Base-by-base conservation (phyloP, 2,329 filamentous ascomycete species). In the Diaporthe humulicola region DNA sequence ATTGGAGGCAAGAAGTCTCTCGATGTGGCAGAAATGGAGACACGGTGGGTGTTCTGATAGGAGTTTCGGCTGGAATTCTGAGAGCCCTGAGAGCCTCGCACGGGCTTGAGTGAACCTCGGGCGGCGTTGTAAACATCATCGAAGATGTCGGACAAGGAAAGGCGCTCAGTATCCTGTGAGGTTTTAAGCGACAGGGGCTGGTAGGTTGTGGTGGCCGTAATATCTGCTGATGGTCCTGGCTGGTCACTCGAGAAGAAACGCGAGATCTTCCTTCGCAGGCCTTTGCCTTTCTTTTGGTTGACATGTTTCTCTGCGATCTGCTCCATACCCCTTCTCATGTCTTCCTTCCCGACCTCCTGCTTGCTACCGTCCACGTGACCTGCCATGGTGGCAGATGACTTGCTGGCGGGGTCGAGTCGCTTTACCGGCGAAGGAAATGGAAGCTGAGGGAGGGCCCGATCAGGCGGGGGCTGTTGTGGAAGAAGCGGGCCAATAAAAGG, bases 241-340 rank as follows among this genome's bases (percentile, higher is more conserved):
- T 54, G 70, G n/a, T 72, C 70, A 5, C 57, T 61, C 1, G 70
- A 42, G n/a, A 76, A 76, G 17, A 76, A 66, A 15, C 30, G 52
- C 6, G 75, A 76, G 5, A 76, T 71, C 48, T 76, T 76, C 45
- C 73, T 69, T 42, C 75, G 69, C 38, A 76, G 61, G 25, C 70
- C 57, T 45, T 8, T 64, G 22, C 57, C 70, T 33, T 72, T 72
- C 70, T 54, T 72, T 17, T 64, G 42, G 19, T 12, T 36, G 36
- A 45, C 33, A 14, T 19, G 57, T 8, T 28, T 25, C 45, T 45
- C 57, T n/a, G 25, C 1, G 12, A 25, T 40, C 17, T 42, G 45
- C 57, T 64, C 57, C 36, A 45, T 25, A 52, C 42, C n/a, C 33
- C n/a, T 36, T 15, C 50, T 61, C 22, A n/a, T 15, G 56, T 28